These are phyloP conservation scores for Anaeromyces robustus DNA, from an alignment of 192 early-diverging fungal species.

Conservation along the genomic window DNA sequence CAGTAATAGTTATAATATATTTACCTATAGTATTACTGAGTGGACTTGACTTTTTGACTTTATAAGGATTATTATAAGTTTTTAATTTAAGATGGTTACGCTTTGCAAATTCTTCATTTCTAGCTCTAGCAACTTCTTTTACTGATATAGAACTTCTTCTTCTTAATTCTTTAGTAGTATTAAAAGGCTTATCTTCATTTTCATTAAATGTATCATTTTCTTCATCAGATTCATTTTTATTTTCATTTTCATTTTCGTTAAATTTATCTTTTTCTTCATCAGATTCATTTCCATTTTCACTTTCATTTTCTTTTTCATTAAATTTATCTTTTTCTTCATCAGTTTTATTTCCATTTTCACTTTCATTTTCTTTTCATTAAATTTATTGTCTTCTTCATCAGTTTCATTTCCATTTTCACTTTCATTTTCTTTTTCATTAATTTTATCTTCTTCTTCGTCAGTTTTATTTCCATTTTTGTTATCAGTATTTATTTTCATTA, in stretches of 20 bases:
- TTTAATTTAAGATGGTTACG: background rate
- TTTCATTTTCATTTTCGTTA: background rate
- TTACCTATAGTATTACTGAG: background rate
- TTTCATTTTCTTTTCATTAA: background rate
- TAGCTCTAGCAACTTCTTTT: background rate
- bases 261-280: background rate
- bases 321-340: too few relatives aligned
- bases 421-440: background rate
- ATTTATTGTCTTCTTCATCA: background rate
- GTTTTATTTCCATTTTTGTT: too few relatives aligned
- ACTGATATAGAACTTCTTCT: too few relatives aligned
- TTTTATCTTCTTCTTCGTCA: too few relatives aligned
- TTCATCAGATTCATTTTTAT: too few relatives aligned
- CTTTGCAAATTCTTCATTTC: background rate
- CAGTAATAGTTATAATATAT: background rate
- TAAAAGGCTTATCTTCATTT: too few relatives aligned
- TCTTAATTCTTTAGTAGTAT: too few relatives aligned
- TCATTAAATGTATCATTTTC: too few relatives aligned
- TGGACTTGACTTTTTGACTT: background rate
- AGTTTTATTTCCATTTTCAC: too few relatives aligned
- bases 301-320: background rate
- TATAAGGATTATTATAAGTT: background rate
- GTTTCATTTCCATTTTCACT: background rate
- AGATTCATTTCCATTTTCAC: too few relatives aligned
- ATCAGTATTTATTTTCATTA: background rate